phyloP scores from a whole-genome alignment of 768 basidiomycete genomes.

The Rhodotorula kratochvilovae region DNA sequence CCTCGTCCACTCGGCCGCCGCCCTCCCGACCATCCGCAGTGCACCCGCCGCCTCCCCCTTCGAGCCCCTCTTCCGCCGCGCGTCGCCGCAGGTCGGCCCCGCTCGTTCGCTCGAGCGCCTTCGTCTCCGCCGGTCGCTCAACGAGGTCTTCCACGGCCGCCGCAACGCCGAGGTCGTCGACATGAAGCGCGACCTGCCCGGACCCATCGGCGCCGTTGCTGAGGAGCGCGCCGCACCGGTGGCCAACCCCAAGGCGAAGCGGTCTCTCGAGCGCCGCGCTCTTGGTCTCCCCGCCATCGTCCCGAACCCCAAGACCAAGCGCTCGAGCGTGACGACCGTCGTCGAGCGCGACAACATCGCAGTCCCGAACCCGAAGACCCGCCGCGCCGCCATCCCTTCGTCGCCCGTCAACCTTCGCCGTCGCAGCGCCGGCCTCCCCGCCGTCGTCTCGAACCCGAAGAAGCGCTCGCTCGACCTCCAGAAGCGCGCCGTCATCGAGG shows the following conservation, averaged over 20 bases:
- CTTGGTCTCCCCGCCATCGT: background rate
- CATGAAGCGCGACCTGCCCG: background rate
- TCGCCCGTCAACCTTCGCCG: conserved; percentile 13
- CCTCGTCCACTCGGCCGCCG: conserved; percentile 16
- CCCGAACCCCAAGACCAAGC: conserved; percentile 25
- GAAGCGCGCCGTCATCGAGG: conserved; percentile 26
- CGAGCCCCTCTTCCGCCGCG: conserved; percentile 30
- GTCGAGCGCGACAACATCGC: background rate
- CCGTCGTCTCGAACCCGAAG: conserved; percentile 30
- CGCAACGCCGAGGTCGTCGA: conserved; percentile 1
- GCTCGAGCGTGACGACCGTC: background rate
- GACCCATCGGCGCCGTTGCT: background rate
- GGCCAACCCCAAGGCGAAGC: background rate
- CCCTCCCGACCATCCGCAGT: conserved; percentile 15
- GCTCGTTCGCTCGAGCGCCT: conserved; percentile 33
- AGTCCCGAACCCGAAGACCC: conserved; percentile 13
- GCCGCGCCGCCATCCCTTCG: conserved; percentile 3
- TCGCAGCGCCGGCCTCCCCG: background rate
- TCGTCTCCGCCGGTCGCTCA: conserved; percentile 24
- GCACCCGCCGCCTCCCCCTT: background rate
- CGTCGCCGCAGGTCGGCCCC: conserved; percentile 31
- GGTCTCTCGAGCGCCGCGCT: background rate
- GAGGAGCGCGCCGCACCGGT: background rate
- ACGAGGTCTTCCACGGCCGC: conserved; percentile 1
- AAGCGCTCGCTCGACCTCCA: conserved; percentile 14